Evolutionary conservation across 805 yeast species (phyloP), one percentile per base, ranked within the genome.

Genomic region (Lipomyces oligophaga): DNA sequence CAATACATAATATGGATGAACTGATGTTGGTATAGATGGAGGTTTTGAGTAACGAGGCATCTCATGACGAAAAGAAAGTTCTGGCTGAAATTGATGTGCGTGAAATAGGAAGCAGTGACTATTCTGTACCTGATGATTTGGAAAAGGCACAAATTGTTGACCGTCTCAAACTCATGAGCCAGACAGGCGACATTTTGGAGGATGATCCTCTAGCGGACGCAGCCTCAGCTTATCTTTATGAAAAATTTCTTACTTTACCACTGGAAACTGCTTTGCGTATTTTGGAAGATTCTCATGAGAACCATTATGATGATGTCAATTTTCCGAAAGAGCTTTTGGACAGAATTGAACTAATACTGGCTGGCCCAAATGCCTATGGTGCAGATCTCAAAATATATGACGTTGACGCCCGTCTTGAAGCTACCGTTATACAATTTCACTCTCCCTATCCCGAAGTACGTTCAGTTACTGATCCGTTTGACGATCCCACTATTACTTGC

Each of bases 361-460:
- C 18, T 2, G 54, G 47, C 13, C 41, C 43, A 11, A 43, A 41
- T 20, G 41, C 49, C 21, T 49, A 44, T 27, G 53, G 49, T 16
- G 20, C 33, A 7, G 33, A 41, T 11, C 16, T 16, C 4, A 41
- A 45, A 18, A 16, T 11, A 6, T 41, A 40, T 35, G 58, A 53
- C 7, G 58, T 70, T 15, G 69, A 68, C 34, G 61, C 65, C 30
- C 65, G 63, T 47, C 59, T 70, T 26, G 72, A 73, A 47, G 78
- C 78, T 3, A 71, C 68, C 25, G 58, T 75, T 34, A 65, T 63
- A 36, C 41, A 47, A 36, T 63, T 55, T 54, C 72, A 70, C 59
- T 76, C 81, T 1, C 80, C 81, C 3, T 78, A 78, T 50, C 79
- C 82, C 5, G 81, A 79, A 58, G 79, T 79, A 13, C 63, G 85